Percentiles rank a stretch among this genome's conserved stretches.
Evolutionary conservation across 257 asterid genomes (phyloP).

Genomic region (Jasminum sambac): DNA sequence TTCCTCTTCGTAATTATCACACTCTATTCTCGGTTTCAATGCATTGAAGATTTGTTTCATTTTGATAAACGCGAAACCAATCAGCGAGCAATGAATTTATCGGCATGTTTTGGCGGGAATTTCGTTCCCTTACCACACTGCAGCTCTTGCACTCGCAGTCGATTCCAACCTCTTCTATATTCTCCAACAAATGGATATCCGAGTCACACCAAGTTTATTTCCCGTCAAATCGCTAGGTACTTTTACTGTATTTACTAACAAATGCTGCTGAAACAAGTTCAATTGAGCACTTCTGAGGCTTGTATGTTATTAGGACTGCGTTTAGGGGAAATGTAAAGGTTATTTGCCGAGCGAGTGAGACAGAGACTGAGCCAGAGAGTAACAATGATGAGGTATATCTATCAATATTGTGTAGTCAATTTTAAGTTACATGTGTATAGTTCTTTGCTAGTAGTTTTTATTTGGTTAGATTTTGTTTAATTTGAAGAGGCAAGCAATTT

Average conservation of each 20-base stretch:
- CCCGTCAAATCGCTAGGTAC: constrained; percentile 52
- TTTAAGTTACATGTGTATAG: not conserved
- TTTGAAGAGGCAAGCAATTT: constrained; percentile 57
- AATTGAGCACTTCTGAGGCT: not conserved
- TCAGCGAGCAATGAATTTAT: constrained; percentile 45
- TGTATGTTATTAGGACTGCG: constrained; percentile 22
- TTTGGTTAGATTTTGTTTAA: constrained; percentile 25
- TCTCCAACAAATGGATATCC: constrained; percentile 32
- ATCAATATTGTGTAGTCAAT: not conserved
- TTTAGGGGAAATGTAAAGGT: constrained; percentile 42
- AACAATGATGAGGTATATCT: constrained; percentile 50
- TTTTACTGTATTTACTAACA: constrained; percentile 1
- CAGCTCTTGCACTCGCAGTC: constrained; percentile 42
- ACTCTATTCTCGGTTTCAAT: not conserved
- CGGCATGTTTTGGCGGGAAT: constrained; percentile 62
- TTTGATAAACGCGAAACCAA: not conserved
- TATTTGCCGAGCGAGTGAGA: constrained; percentile 52
- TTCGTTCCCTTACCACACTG: constrained; percentile 48
- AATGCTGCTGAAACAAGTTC: constrained; percentile 5
- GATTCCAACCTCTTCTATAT: constrained; percentile 33
- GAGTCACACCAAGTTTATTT: constrained; percentile 31
- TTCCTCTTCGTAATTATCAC: not conserved
- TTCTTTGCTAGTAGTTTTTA: constrained; percentile 9
- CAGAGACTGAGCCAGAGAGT: constrained; percentile 60
- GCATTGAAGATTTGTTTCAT: not conserved